Evolutionary conservation across 1,284 basidiomycete genomes (phyloP).

Genomic region (Trametes sp.): DNA sequence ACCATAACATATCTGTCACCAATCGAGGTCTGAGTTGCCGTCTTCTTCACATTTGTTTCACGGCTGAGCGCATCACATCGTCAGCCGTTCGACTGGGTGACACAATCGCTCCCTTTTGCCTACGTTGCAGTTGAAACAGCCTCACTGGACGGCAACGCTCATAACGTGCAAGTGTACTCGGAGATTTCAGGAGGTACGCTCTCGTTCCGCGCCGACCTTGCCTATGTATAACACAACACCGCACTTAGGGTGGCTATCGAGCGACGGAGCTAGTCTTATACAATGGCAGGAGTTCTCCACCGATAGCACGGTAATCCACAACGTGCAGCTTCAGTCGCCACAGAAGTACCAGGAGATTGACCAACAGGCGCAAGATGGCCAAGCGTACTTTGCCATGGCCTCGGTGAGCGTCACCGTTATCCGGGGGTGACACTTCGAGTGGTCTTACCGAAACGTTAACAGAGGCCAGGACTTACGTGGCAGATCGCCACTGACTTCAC

Average conservation of each 20-base stretch:
- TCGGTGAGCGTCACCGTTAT: conserved; percentile 11
- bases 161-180: conserved; percentile 44
- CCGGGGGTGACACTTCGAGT: too few relatives aligned
- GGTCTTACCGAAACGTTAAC: background rate
- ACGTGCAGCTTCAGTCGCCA: conserved; percentile 27
- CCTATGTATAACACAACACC: background rate
- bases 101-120: conserved; percentile 45
- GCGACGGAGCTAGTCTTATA: conserved; percentile 21
- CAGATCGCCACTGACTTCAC: conserved; percentile 23
- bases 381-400: conserved; percentile 33
- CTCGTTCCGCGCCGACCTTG: background rate
- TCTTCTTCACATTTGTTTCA: background rate
- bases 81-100: conserved; percentile 42
- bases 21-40: conserved; percentile 28
- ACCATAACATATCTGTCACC: conserved; percentile 33
- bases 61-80: background rate
- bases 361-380: conserved; percentile 35
- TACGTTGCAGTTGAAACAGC: conserved; percentile 42
- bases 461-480: conserved; percentile 29
- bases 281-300: conserved; percentile 25
- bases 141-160: conserved; percentile 40
- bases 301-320: conserved; percentile 26
- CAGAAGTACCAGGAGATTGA: conserved; percentile 26
- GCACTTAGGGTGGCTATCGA: conserved; percentile 31
- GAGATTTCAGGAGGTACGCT: conserved; percentile 43